Base-by-base conservation (phyloP, 768 basidiomycete genomes). In the Panaeolus papilionaceus region DNA sequence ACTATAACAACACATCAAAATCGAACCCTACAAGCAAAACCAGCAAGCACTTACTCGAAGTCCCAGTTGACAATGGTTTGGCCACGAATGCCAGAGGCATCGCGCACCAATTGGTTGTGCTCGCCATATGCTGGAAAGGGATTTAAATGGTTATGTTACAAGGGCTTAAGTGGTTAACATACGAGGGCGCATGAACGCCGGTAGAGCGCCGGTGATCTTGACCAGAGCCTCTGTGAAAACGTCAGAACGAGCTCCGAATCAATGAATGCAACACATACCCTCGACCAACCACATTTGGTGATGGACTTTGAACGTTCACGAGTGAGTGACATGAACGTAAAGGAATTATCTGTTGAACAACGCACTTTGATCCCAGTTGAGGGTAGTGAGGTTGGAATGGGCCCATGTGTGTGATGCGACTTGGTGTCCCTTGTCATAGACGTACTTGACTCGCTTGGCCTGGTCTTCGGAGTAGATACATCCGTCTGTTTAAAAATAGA, bases 161-260 rank as follows among this genome's bases (percentile, higher is more conserved):
- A 63, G 5, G 16, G 16, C 28, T 33, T 14, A 7, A 37, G 18
- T 33, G 23, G 14, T 5, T 11, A 38, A 73, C 75, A 66, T 66
- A 79, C 79, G 81, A 33, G 82, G 80, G 16, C 81, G 77, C 71
- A 79, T 76, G 65, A 77, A 78, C 0, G 80, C 79, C 7, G 80
- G 79, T 11, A 66, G 66, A 28, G 76, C 78, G n/a, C 81, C 80
- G 39, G 75, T 72, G 54, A 80, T 78, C 18, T 75, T 74, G 38
- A 67, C 39, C 3, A 79, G 64, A 3, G 79, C 78, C 66, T 71
- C 78, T 78, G 64, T 12, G 38, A 61, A 51, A 28, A 14, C 3
- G 38, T 20, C n/a, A 47, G 38, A 42, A 7, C 38, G 39, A 8
- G 28, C 18, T 28, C 38, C 18, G 38, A n/a, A 49, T 42, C 23